Evolutionary conservation across 805 yeast species (phyloP).

Genomic region (Cephaloascus albidus): DNA sequence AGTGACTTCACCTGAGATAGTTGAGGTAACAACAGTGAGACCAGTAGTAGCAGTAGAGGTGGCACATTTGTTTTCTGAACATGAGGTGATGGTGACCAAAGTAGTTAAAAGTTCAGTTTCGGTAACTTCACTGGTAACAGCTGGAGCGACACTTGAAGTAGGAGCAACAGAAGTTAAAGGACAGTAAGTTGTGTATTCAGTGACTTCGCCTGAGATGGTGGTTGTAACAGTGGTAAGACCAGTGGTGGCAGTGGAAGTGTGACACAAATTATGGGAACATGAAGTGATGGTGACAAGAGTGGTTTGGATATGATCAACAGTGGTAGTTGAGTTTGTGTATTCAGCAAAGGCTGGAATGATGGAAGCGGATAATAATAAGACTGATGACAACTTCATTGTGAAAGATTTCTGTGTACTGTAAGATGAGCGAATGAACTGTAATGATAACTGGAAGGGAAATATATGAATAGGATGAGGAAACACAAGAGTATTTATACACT

Average conservation of each 20-base stretch:
- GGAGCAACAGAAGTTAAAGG: constrained; percentile 8
- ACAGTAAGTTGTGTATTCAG: constrained; percentile 16
- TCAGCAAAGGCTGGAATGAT: neutral
- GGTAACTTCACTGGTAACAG: constrained; percentile 10
- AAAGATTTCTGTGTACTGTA: too few species aligned
- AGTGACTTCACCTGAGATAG: constrained; percentile 19
- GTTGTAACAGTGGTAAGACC: constrained; percentile 10
- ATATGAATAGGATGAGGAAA: too few species aligned
- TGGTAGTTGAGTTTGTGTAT: neutral
- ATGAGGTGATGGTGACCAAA: constrained; percentile 15
- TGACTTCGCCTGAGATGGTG: constrained; percentile 11
- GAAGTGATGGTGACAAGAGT: constrained; percentile 12
- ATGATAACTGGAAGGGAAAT: too few species aligned
- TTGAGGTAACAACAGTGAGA: constrained; percentile 16
- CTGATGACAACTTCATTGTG: neutral
- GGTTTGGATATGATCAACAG: constrained; percentile 6
- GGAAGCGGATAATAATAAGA: neutral
- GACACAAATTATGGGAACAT: constrained; percentile 8
- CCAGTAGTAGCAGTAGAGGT: constrained; percentile 14
- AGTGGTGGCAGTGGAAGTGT: constrained; percentile 9
- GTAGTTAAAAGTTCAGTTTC: constrained; percentile 12
- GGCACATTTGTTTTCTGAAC: constrained; percentile 10
- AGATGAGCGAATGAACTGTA: too few species aligned
- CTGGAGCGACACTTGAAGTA: constrained; percentile 6
- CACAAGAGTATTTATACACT: too few species aligned